phyloP scores from a whole-genome alignment of 73 alveolate genomes.

The Paramecium primaurelia region DNA sequence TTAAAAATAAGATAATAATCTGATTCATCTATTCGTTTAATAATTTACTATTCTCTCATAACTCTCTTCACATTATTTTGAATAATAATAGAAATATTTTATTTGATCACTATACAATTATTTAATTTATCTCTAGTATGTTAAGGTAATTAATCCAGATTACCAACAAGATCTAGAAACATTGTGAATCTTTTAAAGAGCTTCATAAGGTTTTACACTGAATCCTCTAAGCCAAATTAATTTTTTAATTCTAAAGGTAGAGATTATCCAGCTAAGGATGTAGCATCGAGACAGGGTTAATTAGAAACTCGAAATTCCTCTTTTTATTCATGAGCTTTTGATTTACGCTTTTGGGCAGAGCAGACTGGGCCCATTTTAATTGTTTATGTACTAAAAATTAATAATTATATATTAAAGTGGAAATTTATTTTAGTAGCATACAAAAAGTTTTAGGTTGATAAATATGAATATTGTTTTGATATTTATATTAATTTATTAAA shows the following conservation, averaged over 20 bases:
- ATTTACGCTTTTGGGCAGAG: not conserved
- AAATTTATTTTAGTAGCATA: not conserved
- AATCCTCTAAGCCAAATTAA: not conserved
- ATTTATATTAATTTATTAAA: not conserved
- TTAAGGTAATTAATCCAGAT: not conserved
- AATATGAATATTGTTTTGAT: not conserved
- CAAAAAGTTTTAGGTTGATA: not conserved
- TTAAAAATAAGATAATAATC: conserved; percentile 23
- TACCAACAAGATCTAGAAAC: not conserved
- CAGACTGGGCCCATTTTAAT: conserved; percentile 12
- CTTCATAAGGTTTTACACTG: not conserved
- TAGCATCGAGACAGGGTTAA: not conserved
- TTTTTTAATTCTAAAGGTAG: not conserved
- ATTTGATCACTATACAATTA: not conserved
- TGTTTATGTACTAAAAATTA: not conserved
- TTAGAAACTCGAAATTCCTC: not conserved
- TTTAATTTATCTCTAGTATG: not conserved
- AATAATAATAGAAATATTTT: not conserved
- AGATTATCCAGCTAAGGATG: not conserved
- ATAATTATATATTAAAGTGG: not conserved
- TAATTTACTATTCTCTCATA: not conserved
- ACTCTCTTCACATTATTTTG: not conserved
- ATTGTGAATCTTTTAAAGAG: not conserved
- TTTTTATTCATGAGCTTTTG: not conserved
- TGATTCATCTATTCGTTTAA: conserved; percentile 31